These are phyloP conservation scores for Glarea lozoyensis DNA, from an alignment of 495 filamentous ascomycete genomes.

Conservation along the genomic window DNA sequence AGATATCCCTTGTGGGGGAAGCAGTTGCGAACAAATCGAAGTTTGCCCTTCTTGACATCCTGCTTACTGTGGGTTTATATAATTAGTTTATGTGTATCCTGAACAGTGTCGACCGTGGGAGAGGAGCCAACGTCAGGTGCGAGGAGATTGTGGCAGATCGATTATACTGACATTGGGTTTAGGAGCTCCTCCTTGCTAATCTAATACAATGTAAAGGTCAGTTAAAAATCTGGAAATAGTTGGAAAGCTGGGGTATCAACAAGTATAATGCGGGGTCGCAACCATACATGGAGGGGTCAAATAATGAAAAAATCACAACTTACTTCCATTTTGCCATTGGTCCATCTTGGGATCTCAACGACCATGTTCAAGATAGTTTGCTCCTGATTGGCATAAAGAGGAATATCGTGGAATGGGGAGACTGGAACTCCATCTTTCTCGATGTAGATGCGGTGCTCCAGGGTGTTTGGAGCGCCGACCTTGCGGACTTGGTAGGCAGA, in stretches of 20 bases:
- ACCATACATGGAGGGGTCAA: not conserved
- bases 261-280: conserved; percentile 5
- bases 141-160: too few species aligned
- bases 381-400: conserved; percentile 90
- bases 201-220: too few species aligned
- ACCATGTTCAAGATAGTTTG: conserved; percentile 97
- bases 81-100: too few species aligned
- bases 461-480: conserved; percentile 79
- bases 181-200: conserved; percentile 18
- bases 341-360: conserved; percentile 98
- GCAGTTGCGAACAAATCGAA: conserved; percentile 98
- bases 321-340: conserved; percentile 98
- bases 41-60: conserved; percentile 85
- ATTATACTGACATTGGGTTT: too few species aligned
- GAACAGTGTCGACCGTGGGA: too few species aligned
- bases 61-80: too few species aligned
- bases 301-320: conserved; percentile 13
- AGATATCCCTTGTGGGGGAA: conserved; percentile 99
- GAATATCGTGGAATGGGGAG: conserved; percentile 97
- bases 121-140: too few species aligned
- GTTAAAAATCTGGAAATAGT: too few species aligned
- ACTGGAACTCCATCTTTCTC: conserved; percentile 93
- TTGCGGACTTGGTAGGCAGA: conserved; percentile 65
- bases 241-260: conserved; percentile 9
- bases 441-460: conserved; percentile 95